Conservation (phyloP, 2,329 filamentous ascomycete species). For the Colletotrichum sp. region DNA sequence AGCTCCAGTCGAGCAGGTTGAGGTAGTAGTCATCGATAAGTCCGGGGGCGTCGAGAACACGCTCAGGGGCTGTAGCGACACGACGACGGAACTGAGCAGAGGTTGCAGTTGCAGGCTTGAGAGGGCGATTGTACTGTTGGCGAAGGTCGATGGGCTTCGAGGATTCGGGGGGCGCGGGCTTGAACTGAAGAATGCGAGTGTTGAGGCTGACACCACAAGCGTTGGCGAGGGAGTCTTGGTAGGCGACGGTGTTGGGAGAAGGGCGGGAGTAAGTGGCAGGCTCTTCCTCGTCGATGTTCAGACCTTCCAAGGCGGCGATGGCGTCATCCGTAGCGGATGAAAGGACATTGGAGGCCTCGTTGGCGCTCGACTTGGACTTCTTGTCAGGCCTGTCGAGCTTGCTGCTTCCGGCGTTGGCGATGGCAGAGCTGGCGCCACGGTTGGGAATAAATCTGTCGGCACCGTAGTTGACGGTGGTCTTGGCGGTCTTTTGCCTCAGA, state of each 20-base stretch:
- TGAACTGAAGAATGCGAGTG: constrained; percentile 96
- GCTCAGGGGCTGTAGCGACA: constrained; percentile 92
- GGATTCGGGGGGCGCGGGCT: constrained; percentile 96
- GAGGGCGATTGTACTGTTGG: constrained; percentile 95
- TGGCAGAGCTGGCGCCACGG: constrained; percentile 86
- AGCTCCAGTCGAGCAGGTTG: constrained; percentile 98
- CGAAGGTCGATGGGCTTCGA: constrained; percentile 98
- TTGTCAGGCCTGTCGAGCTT: constrained; percentile 80
- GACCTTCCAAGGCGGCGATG: constrained; percentile 77
- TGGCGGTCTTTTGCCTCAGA: constrained; percentile 60
- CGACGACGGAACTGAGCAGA: constrained; percentile 89
- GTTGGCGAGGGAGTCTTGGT: constrained; percentile 87
- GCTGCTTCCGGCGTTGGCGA: constrained; percentile 79
- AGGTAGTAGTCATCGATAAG: constrained; percentile 99
- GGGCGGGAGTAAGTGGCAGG: constrained; percentile 74
- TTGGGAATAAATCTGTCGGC: constrained; percentile 97
- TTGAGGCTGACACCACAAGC: constrained; percentile 93
- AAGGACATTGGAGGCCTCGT: constrained; percentile 77
- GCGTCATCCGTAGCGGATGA: constrained; percentile 82
- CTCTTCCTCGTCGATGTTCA: constrained; percentile 77
- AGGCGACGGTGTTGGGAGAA: constrained; percentile 86
- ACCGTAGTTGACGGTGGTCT: constrained; percentile 81
- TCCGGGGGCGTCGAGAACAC: constrained; percentile 93
- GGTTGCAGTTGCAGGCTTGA: constrained; percentile 76
- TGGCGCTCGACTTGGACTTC: constrained; percentile 73